Base-by-base conservation (phyloP, 1,284 basidiomycete genomes). In the Tausonia pullulans region DNA sequence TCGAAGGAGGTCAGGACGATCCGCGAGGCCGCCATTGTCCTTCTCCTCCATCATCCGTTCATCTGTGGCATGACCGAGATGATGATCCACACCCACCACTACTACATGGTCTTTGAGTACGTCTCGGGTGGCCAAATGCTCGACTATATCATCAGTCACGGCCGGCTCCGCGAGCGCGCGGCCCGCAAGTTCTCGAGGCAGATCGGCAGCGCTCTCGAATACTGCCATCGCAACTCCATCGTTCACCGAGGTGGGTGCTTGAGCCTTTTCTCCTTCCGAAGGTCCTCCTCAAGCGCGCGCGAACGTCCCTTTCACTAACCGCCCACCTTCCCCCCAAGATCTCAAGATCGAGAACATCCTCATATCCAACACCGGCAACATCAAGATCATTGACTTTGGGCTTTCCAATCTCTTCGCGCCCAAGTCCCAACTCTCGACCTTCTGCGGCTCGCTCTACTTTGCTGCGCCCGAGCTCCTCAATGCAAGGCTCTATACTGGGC, bases 361-460 rank as follows among this genome's bases (percentile, higher is more conserved):
- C 72, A 98, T 99, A 71, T 97, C 93, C 2, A 93, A 96, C 70
- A 91, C 90, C 0, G 95, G 95, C 11, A 98, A 98, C 77, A 97
- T 98, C 82, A 98, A 98, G 81, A 98, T 98, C 68, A 98, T 98
- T 76, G 95, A 98, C 77, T 99, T 98, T 78, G 95, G 95, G 55
- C 82, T 99, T 9, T 97, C 93, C 43, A 99, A 98, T 75, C 81
- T 98, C n/a, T 98, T 87, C 75, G 87, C 95, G 69, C 95, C 96
- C 2, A 74, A 79, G 39, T 74, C 79, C 52, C 89, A 95, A 72
- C 84, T 98, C 0, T 85, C 87, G 43, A 98, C 96, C 0, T 99
- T 98, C 75, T 98, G 95, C 71, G 94, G 95, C 40, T 96, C 90
- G 1, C 81, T 98, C 16, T 99, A 98, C 79, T 98, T 98, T 78